Base-by-base conservation (phyloP, 257 asterid species). In the Cordia subcordata region DNA sequence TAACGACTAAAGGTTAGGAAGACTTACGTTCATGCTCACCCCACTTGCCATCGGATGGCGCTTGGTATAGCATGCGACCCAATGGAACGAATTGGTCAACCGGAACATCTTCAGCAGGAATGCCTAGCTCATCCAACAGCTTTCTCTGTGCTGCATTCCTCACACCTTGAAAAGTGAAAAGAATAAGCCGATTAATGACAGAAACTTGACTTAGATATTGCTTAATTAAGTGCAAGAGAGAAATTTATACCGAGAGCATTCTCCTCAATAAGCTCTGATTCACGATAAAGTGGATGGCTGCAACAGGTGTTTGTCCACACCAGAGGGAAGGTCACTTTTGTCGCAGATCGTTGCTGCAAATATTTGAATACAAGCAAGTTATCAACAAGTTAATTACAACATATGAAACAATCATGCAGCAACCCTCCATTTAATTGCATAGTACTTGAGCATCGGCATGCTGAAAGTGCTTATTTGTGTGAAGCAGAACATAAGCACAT, bases 291-390 rank as follows among this genome's bases (percentile, higher is more conserved):
- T 13, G 98, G 98, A 72, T 91, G 98, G 77, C 98, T 91, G 84
- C 98, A 91, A 73, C 98, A 91, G 55, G 98, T 87, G 88, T 91
- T 91, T 27, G 98, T 91, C 98, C 98, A 91, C 54, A 91, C 98
- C 71, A 82, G 61, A 27, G 98, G 98, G 72, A 91, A 91, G 57
- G 98, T 91, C 54, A 91, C 98, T 84, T 91, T 91, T 62, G 98
- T 83, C 45, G 96, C 80, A 50, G 98, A 91, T 49, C 98, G 82
- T 91, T 85, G 98, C 98, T 91, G 88, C 72, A 67, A 40, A 27
- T 27, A 27, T 27, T 27, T 27, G 35, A 27, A 27, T 6, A 27
- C 4, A 27, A 6, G 6, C 35, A 27, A 27, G 35, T 27, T 27
- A 27, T 3, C 6, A 27, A 27, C 35, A 10, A 11, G 15, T 42